Evolutionary conservation across 768 basidiomycete genomes (phyloP).

Genomic region (Sporobolomyces phaffii): DNA sequence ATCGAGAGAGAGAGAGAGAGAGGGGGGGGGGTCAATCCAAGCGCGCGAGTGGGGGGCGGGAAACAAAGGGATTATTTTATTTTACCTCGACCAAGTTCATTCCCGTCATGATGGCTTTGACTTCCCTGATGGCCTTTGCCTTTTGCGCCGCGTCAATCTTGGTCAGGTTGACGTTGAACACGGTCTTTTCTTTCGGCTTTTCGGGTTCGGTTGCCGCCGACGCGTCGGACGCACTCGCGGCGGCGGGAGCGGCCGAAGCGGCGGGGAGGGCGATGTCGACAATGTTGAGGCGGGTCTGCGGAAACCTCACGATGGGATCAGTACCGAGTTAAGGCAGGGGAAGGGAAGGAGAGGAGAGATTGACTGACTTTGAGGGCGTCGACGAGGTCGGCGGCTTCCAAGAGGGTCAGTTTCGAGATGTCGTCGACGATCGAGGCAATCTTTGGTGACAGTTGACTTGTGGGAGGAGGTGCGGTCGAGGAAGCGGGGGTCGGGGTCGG

Average conservation of each 20-base stretch:
- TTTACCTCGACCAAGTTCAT: constrained; percentile 93
- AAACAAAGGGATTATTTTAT: too few species aligned
- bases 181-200: constrained; percentile 92
- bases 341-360: neutral
- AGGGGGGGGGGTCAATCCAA: neutral
- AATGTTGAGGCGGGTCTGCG: constrained; percentile 91
- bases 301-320: too few species aligned
- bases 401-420: constrained; percentile 76
- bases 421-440: constrained; percentile 82
- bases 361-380: constrained; percentile 71
- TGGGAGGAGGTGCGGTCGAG: neutral
- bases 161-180: constrained; percentile 90
- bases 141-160: constrained; percentile 87
- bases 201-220: constrained; percentile 57
- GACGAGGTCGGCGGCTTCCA: constrained; percentile 94
- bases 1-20: too few species aligned
- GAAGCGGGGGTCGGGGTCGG: neutral
- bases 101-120: constrained; percentile 90
- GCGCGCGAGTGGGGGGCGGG: too few species aligned
- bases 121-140: constrained; percentile 94
- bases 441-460: constrained; percentile 52
- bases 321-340: neutral
- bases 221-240: constrained; percentile 51
- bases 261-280: constrained; percentile 93
- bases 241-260: constrained; percentile 52